phyloP scores from a whole-genome alignment of 768 basidiomycete genomes.

The Phaeotremella skinneri region DNA sequence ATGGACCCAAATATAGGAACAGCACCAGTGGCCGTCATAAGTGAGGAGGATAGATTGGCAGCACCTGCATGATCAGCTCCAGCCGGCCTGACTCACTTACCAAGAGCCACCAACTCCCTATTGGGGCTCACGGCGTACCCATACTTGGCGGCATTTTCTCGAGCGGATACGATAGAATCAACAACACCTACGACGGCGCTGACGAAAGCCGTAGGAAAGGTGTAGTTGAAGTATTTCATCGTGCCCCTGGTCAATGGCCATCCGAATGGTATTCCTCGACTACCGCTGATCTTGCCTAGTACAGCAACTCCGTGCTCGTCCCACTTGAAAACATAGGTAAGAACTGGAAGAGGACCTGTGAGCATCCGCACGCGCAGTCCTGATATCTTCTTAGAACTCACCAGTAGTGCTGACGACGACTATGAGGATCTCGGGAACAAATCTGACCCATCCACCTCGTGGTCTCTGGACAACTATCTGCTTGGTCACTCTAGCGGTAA shows the following conservation, averaged over 20 bases:
- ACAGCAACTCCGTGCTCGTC: slow-evolving; percentile 76
- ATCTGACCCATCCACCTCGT: slow-evolving; percentile 65
- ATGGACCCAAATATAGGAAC: slow-evolving; percentile 92
- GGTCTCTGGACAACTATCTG: slow-evolving; percentile 57
- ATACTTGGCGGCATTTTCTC: slow-evolving; percentile 81
- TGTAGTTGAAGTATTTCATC: slow-evolving; percentile 66
- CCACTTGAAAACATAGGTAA: slow-evolving; percentile 71
- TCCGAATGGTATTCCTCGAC: slow-evolving; percentile 59
- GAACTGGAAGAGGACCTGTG: slow-evolving; percentile 55
- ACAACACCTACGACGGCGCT: slow-evolving; percentile 87
- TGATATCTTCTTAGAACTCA: slow-evolving; percentile 52
- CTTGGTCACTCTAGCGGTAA: slow-evolving; percentile 59
- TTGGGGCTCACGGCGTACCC: slow-evolving; percentile 89
- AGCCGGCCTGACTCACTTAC: slow-evolving; percentile 28
- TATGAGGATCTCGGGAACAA: slow-evolving; percentile 84
- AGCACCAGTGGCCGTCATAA: slow-evolving; percentile 70
- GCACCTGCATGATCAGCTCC: slow-evolving; percentile 55
- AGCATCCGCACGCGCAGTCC: background rate
- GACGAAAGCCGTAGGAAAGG: slow-evolving; percentile 58
- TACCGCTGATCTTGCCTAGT: slow-evolving; percentile 71
- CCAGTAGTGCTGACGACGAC: slow-evolving; percentile 80
- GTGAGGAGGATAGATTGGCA: slow-evolving; percentile 72
- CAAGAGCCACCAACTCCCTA: slow-evolving; percentile 90
- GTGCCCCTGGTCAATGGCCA: slow-evolving; percentile 67
- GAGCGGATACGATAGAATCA: slow-evolving; percentile 92